A percentile compares a stretch with the other conserved stretches of the same genome.
Conservation (phyloP, 495 filamentous ascomycete species). For the Aspergillus saccharolyticus region DNA sequence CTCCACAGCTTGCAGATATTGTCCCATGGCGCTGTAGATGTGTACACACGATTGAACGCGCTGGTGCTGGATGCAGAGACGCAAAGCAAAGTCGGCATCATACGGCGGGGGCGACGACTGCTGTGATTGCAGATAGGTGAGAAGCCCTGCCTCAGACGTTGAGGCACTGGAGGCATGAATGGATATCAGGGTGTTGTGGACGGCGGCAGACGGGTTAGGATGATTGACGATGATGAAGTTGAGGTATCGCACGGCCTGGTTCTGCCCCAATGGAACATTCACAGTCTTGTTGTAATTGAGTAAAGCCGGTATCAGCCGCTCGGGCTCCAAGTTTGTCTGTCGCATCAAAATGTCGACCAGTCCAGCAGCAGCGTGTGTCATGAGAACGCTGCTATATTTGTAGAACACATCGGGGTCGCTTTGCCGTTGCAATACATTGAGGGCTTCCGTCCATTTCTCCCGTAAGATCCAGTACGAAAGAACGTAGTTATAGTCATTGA, state of each 20-base stretch:
- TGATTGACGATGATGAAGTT: constrained; percentile 89
- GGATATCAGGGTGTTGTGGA: constrained; percentile 95
- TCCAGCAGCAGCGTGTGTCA: constrained; percentile 78
- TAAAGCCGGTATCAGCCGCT: constrained; percentile 85
- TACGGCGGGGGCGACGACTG: constrained; percentile 71
- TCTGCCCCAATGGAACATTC: constrained; percentile 52
- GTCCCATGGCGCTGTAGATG: constrained; percentile 92
- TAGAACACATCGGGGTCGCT: constrained; percentile 91
- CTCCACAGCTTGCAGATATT: constrained; percentile 87
- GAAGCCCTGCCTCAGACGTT: constrained; percentile 73
- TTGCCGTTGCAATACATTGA: constrained; percentile 85
- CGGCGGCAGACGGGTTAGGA: constrained; percentile 75
- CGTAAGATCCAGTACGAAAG: constrained; percentile 96
- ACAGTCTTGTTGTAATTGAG: constrained; percentile 83
- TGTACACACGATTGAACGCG: constrained; percentile 90
- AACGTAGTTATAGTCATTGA: constrained; percentile 91
- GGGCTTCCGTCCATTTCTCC: constrained; percentile 85
- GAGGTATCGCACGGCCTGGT: constrained; percentile 92
- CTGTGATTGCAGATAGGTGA: constrained; percentile 79
- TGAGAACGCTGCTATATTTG: constrained; percentile 90
- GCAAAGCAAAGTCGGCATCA: constrained; percentile 95
- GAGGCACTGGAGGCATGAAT: constrained; percentile 88
- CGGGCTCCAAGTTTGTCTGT: constrained; percentile 79
- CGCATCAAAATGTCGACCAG: constrained; percentile 92
- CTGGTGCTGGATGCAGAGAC: constrained; percentile 88